Base-by-base conservation (phyloP, 164 flowering plant genomes). In the Chimonanthus salicifolius region DNA sequence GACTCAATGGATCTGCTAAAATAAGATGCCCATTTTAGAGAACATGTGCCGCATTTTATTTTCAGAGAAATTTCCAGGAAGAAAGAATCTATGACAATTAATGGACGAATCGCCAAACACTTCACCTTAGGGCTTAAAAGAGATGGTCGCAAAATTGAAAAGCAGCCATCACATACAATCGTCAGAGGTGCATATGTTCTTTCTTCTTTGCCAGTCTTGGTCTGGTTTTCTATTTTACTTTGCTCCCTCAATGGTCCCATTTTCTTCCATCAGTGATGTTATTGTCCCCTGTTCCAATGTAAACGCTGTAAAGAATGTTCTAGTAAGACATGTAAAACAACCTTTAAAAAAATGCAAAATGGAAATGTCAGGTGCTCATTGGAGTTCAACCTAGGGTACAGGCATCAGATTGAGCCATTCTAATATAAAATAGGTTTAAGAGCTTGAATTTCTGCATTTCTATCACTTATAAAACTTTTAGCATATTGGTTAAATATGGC, bases 151-250 rank as follows among this genome's bases (percentile, higher is more conserved):
- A 94, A 80, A 78, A 92, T 94, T 75, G 98, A 94, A 78, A 90
- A 92, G 74, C 97, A 94, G 48, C 96, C 98, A 84, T 94, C 98
- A 72, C 98, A 94, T 11, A 94, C 95, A 74, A 94, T 80, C 10
- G 98, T 94, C 45, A 94, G 82, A 75, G 98, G 94, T 62, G 97
- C 97, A 82, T 81, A 83, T 49, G 94, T 86, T 64, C 76, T 80
- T 58, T 82, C 47, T 77, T 85, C 94, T 72, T 88, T 80, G n/a
- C 97, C 97, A 76, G 75, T 70, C 75, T 87, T 90, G 6, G 81
- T 83, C 81, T 89, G 92, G 84, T 33, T 1, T 33, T 33, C 33
- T 33, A 33, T 33, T 33, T 33, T 87, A 92, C 43, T 76, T 82
- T 51, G 91, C 92, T 13, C 98, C 98, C 82, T 77, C 89, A 21